Conservation (phyloP, 805 yeast genomes). For the Phaffomyces thermotolerans region DNA sequence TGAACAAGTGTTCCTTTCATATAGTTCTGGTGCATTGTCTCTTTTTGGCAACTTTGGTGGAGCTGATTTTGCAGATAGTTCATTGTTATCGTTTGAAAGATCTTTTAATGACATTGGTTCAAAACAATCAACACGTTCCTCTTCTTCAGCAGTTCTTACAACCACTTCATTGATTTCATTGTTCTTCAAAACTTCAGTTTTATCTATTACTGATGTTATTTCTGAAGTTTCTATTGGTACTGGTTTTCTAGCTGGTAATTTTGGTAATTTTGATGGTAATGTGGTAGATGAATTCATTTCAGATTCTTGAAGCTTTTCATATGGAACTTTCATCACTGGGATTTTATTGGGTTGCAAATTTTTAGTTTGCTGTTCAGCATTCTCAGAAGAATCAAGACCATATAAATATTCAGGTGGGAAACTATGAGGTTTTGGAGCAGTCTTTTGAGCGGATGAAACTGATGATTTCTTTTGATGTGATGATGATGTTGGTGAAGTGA, state of each 20-base stretch:
- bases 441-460: slow-evolving; percentile 1
- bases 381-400: slow-evolving; percentile 7
- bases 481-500: background rate
- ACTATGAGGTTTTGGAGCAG: slow-evolving; percentile 23
- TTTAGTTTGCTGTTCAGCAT: slow-evolving; percentile 3
- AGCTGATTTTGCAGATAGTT: background rate
- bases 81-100: too few species aligned
- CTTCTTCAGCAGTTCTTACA: background rate
- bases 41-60: slow-evolving; percentile 4
- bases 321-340: slow-evolving; percentile 21
- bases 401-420: slow-evolving; percentile 23
- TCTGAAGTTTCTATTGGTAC: slow-evolving; percentile 2
- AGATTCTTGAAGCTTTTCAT: background rate
- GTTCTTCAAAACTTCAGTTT: background rate
- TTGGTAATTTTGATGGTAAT: slow-evolving; percentile 9
- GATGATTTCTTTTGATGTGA: background rate
- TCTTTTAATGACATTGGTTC: too few species aligned
- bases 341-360: slow-evolving; percentile 17
- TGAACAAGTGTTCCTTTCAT: too few species aligned
- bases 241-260: slow-evolving; percentile 17
- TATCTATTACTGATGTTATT: background rate
- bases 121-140: too few species aligned
- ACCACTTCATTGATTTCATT: background rate
- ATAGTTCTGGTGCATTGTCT: background rate
- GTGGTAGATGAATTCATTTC: background rate